Evolutionary conservation across 2,329 filamentous ascomycete genomes (phyloP).

Genomic region (Aspergillus arachidicola): DNA sequence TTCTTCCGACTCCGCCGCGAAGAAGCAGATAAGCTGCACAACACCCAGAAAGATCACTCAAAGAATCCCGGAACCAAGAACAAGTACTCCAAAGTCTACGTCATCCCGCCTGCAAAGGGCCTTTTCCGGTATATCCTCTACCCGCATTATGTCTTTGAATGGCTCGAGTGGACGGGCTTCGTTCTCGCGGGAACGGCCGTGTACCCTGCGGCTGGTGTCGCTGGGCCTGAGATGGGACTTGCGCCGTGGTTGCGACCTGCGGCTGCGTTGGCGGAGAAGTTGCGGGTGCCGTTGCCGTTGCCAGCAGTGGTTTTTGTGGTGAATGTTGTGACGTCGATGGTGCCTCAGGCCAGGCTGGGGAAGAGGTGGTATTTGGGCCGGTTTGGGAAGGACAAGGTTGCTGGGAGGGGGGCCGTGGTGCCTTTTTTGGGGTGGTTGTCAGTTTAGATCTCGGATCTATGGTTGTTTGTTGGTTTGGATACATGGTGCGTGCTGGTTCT

Average conservation of each 20-base stretch:
- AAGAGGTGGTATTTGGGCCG: constrained; percentile 82
- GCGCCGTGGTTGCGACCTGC: constrained; percentile 41
- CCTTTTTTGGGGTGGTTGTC: constrained; percentile 53
- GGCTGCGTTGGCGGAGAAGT: constrained; percentile 29
- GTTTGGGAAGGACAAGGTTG: constrained; percentile 83
- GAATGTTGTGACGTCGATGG: constrained; percentile 88
- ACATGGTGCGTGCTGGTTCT: too few species aligned
- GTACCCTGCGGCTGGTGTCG: constrained; percentile 15
- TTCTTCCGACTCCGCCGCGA: constrained; percentile 81
- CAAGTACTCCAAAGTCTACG: constrained; percentile 78
- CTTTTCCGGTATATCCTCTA: constrained; percentile 82
- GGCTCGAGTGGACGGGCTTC: constrained; percentile 93
- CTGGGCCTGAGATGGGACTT: constrained; percentile 26
- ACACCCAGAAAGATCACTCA: constrained; percentile 50
- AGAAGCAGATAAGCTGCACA: constrained; percentile 55
- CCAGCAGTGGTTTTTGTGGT: constrained; percentile 81
- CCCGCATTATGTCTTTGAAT: constrained; percentile 95
- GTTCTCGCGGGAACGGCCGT: constrained; percentile 60
- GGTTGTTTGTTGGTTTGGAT: too few species aligned
- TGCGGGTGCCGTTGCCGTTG: constrained; percentile 56
- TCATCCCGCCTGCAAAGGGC: constrained; percentile 77
- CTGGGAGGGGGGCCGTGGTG: constrained; percentile 72
- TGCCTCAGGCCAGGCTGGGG: constrained; percentile 80
- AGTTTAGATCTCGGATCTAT: not conserved
- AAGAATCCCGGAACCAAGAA: constrained; percentile 37